phyloP scores from a whole-genome alignment of 2,329 filamentous ascomycete species.

The Scytalidium lignicola region DNA sequence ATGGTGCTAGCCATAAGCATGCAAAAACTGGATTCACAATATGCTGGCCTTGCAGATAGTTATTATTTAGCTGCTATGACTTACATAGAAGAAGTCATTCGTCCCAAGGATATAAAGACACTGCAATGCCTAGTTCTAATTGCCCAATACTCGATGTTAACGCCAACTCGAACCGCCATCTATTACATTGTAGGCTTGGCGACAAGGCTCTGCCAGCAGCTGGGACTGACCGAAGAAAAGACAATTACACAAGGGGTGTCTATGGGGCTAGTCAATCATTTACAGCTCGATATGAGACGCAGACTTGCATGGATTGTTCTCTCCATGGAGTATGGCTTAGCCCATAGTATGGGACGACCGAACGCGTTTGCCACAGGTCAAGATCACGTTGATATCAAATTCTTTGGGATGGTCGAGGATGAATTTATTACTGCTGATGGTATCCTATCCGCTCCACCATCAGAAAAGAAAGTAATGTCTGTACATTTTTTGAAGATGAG shows the following conservation, averaged over 20 bases:
- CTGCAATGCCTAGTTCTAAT: slow-evolving; percentile 86
- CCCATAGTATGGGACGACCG: slow-evolving; percentile 82
- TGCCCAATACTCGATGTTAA: slow-evolving; percentile 86
- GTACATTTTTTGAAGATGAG: slow-evolving; percentile 95
- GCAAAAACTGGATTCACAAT: slow-evolving; percentile 84
- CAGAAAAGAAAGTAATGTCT: slow-evolving; percentile 79
- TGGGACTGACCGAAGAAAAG: slow-evolving; percentile 83
- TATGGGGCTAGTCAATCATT: slow-evolving; percentile 55
- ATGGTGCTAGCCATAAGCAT: slow-evolving; percentile 94
- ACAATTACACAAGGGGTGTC: slow-evolving; percentile 64
- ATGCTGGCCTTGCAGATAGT: slow-evolving; percentile 89
- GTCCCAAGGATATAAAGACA: slow-evolving; percentile 84
- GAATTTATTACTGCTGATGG: slow-evolving; percentile 74
- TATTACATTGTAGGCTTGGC: slow-evolving; percentile 92
- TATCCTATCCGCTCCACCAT: slow-evolving; percentile 65
- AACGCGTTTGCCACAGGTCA: slow-evolving; percentile 77
- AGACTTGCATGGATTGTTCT: slow-evolving; percentile 83
- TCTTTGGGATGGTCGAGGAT: slow-evolving; percentile 79
- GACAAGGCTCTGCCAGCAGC: slow-evolving; percentile 80
- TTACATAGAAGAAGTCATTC: slow-evolving; percentile 75
- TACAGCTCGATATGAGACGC: slow-evolving; percentile 85
- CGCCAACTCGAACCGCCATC: slow-evolving; percentile 84
- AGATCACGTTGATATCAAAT: slow-evolving; percentile 77
- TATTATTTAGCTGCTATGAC: slow-evolving; percentile 90
- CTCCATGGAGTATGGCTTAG: slow-evolving; percentile 82